Base-by-base conservation (phyloP, 1,284 basidiomycete genomes). In the Malassezia equina region DNA sequence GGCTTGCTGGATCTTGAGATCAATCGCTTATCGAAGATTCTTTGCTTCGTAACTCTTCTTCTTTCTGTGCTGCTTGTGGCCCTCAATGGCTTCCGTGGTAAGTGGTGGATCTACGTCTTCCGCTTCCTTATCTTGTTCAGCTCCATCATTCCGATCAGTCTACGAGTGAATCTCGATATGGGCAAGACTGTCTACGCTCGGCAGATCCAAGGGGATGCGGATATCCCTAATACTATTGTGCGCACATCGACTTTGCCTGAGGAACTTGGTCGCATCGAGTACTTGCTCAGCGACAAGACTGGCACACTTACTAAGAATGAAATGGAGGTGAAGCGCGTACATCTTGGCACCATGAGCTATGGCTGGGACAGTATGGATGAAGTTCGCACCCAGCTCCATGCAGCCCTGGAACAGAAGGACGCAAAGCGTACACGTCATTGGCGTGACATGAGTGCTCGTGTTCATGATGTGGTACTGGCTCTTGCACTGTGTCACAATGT, bases 151-250 rank as follows among this genome's bases (percentile, higher is more conserved):
- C 94, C 94, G 24, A 98, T 99, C 78, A 95, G 90, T 80, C 79
- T 99, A 49, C 86, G 94, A 24, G 93, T 99, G 58, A 99, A 99
- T 68, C 80, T 98, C 47, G 94, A 99, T 75, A 96, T 99, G 91
- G 94, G 93, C 58, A 99, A 99, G 78, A 96, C 91, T 0, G 88
- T 96, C 39, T 98, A 98, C 68, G 89, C 90, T 0, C 84, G 86
- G 43, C 88, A 93, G 66, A 98, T 98, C 58, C 90, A 91, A 84
- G 84, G 82, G 57, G 94, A 99, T 76, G 71, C 70, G 39, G 90
- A 96, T 76, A 98, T 99, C 62, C 88, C 89, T 1, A 83, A 84
- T 45, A 96, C 94, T 1, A 93, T 98, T 59, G 94, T 98, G 2
- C 81, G 94, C 25, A 98, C 94, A 2, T 90, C 87, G 66, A 99